phyloP scores from a whole-genome alignment of 2,329 filamentous ascomycete genomes.

The Xylariaceae sp. region DNA sequence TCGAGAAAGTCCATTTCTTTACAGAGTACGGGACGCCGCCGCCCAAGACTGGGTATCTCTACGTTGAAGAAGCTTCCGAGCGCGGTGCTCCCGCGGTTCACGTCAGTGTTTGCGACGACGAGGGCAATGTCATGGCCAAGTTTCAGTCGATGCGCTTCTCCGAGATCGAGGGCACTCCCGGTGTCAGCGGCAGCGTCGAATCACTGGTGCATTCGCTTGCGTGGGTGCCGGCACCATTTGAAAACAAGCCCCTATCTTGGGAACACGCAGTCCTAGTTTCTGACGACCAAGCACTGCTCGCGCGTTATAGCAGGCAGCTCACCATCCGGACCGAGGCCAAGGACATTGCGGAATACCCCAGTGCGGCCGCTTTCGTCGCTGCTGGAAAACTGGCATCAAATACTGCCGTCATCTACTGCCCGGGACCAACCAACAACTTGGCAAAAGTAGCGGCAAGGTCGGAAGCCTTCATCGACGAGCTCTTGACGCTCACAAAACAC shows the following conservation, averaged over 20 bases:
- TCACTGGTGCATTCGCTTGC: conserved; percentile 35
- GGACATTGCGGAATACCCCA: neutral
- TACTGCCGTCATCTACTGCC: conserved; percentile 7
- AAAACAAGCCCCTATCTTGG: conserved; percentile 25
- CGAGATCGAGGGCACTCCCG: conserved; percentile 33
- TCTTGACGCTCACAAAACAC: conserved; percentile 10
- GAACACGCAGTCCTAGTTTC: conserved; percentile 25
- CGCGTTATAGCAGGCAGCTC: conserved; percentile 15
- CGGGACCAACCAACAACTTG: neutral
- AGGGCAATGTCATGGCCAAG: conserved; percentile 29
- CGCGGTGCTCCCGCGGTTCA: conserved; percentile 24
- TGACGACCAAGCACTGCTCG: conserved; percentile 18
- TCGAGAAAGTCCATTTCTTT: conserved; percentile 8
- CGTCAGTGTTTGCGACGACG: conserved; percentile 22
- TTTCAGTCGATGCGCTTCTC: conserved; percentile 36
- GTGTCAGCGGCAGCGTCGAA: conserved; percentile 17
- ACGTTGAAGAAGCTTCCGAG: conserved; percentile 29
- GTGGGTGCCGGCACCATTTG: conserved; percentile 34
- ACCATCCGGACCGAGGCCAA: neutral
- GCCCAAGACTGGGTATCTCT: conserved; percentile 34
- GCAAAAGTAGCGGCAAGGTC: conserved; percentile 8
- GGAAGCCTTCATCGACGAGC: conserved; percentile 12
- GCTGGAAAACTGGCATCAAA: neutral
- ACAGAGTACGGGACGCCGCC: conserved; percentile 20
- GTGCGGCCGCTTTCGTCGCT: neutral